A percentile compares a stretch with the other conserved stretches of the same genome.
Conservation (phyloP, 2,329 filamentous ascomycete genomes). For the Basipetospora chlamydospora region DNA sequence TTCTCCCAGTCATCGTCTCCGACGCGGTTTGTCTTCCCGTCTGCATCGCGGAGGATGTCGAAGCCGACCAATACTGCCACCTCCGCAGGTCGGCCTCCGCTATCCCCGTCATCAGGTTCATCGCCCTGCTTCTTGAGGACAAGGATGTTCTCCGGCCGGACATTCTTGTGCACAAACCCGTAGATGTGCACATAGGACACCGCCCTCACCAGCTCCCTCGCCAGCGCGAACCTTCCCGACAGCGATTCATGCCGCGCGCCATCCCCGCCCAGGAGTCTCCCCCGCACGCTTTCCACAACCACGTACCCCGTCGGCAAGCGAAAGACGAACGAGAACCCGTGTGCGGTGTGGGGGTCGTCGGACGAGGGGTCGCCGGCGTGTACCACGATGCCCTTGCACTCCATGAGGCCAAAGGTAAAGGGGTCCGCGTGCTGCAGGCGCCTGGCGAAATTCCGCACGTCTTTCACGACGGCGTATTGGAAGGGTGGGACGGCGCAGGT, state of each 20-base stretch:
- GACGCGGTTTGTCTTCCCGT: slow-evolving; percentile 6
- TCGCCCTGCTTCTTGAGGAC: not conserved
- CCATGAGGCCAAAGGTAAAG: slow-evolving; percentile 14
- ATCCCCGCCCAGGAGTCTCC: not conserved
- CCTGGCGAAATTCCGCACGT: slow-evolving; percentile 13
- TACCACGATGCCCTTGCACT: slow-evolving; percentile 15
- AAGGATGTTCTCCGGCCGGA: slow-evolving; percentile 12
- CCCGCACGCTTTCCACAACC: not conserved
- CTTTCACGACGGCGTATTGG: slow-evolving; percentile 9
- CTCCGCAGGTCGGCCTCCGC: no score
- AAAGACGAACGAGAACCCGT: not conserved
- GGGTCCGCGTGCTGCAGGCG: slow-evolving; percentile 14
- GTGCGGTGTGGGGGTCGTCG: slow-evolving; percentile 2
- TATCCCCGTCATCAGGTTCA: no score
- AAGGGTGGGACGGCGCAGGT: no score
- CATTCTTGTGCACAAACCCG: slow-evolving; percentile 30
- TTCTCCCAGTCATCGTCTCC: slow-evolving; percentile 5
- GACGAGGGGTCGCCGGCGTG: slow-evolving; percentile 1
- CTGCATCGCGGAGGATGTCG: slow-evolving; percentile 9
- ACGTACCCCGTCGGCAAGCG: not conserved
- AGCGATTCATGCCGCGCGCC: slow-evolving; percentile 4
- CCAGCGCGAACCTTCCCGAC: slow-evolving; percentile 16
- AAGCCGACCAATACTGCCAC: slow-evolving; percentile 12
- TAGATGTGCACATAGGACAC: slow-evolving; percentile 27
- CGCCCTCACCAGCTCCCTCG: slow-evolving; percentile 7